These are phyloP conservation scores for Lentinus tigrinus DNA, from an alignment of 768 basidiomycete genomes.

Conservation along the genomic window DNA sequence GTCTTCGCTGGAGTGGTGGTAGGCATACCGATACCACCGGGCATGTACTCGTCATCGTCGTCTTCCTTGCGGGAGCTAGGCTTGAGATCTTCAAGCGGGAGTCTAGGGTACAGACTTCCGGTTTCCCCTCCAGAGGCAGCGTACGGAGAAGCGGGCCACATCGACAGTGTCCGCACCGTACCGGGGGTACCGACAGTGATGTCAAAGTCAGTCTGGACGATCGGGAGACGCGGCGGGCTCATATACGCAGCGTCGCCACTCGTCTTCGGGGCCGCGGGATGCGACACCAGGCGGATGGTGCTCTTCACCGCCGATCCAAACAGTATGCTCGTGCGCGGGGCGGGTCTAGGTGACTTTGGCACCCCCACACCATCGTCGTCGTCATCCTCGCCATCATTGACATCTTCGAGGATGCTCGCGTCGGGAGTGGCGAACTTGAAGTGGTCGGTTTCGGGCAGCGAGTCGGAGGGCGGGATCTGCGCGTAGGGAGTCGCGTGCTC, in stretches of 20 bases:
- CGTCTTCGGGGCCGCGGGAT: conserved; percentile 14
- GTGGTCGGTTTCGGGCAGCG: conserved; percentile 29
- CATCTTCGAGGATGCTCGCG: conserved; percentile 15
- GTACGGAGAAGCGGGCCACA: conserved; percentile 43
- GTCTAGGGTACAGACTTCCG: conserved; percentile 38
- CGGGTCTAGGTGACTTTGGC: conserved; percentile 48
- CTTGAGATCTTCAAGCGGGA: conserved; percentile 33
- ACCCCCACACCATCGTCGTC: conserved; percentile 17
- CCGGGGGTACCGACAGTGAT: conserved; percentile 59
- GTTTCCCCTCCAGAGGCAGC: conserved; percentile 17
- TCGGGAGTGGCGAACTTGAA: conserved; percentile 45
- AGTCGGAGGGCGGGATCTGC: conserved; percentile 15
- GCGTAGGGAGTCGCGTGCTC: conserved; percentile 20
- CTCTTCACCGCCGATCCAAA: conserved; percentile 27
- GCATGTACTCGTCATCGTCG: conserved; percentile 33
- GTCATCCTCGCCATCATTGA: conserved; percentile 3
- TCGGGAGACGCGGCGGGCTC: conserved; percentile 63
- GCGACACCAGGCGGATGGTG: conserved; percentile 48
- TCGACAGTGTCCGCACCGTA: conserved; percentile 23
- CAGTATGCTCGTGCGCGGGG: conserved; percentile 62
- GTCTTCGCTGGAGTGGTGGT: conserved; percentile 11
- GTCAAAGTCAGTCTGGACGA: conserved; percentile 68
- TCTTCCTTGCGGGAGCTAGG: conserved; percentile 9
- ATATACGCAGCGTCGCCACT: conserved; percentile 10
- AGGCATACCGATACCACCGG: conserved; percentile 31